Evolutionary conservation across 2,329 filamentous ascomycete species (phyloP).

Genomic region (Apiospora kogelbergensis): DNA sequence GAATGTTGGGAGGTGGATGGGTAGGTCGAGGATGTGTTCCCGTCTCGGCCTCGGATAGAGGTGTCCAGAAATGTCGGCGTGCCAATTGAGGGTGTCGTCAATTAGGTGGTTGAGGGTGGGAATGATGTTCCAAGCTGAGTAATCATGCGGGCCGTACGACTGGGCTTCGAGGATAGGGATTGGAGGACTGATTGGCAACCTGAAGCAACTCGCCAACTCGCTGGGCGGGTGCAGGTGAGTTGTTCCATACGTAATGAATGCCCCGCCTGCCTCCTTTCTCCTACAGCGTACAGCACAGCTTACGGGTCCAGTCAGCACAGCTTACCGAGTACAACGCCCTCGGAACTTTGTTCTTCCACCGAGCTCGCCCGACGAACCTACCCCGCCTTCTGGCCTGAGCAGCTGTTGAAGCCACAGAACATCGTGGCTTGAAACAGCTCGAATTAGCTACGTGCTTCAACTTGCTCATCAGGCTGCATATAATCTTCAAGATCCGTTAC

Average conservation of each 20-base stretch:
- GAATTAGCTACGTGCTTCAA: too few relatives aligned
- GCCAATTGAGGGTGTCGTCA: constrained; percentile 5
- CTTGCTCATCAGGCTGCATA: too few relatives aligned
- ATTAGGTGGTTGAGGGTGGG: neutral
- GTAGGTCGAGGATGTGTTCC: neutral
- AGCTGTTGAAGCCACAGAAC: neutral
- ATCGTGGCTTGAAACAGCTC: neutral
- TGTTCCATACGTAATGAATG: constrained; percentile 7
- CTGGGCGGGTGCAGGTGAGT: too few relatives aligned
- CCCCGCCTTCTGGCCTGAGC: neutral
- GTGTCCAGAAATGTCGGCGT: neutral
- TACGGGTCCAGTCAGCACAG: too few relatives aligned
- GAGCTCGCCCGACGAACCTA: neutral
- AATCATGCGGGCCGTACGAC: neutral
- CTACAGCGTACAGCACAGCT: neutral
- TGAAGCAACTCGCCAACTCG: neutral
- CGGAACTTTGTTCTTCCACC: neutral
- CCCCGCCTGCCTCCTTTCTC: neutral
- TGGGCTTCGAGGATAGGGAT: neutral
- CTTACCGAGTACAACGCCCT: too few relatives aligned
- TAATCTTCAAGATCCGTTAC: too few relatives aligned
- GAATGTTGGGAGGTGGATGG: neutral
- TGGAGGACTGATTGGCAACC: neutral
- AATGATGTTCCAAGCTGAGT: neutral
- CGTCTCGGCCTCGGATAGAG: constrained; percentile 3